Percentiles rank a stretch among this genome's conserved stretches.
Conservation (phyloP, 345 rosid species). For the Sisymbrium altissimum region DNA sequence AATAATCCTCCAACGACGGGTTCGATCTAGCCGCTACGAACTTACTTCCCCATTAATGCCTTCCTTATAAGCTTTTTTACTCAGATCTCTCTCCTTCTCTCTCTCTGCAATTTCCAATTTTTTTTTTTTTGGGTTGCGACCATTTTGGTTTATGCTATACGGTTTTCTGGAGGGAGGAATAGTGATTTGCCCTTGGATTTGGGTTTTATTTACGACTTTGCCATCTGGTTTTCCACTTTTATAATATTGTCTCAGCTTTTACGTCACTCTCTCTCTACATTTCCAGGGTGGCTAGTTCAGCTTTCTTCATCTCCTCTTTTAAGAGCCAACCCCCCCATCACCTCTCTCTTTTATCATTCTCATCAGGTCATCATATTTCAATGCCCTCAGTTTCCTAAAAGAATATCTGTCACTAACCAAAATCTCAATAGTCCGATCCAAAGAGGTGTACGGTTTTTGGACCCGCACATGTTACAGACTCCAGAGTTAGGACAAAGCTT, state of each 20-base stretch:
- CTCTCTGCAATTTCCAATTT: conserved; percentile 3
- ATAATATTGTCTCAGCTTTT: background rate
- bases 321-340: background rate
- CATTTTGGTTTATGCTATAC: background rate
- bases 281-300: conserved; percentile 24
- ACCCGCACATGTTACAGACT: background rate
- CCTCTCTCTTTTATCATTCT: background rate
- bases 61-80: conserved; percentile 23
- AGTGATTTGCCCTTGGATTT: conserved; percentile 10
- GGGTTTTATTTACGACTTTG: conserved; percentile 22
- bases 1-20: background rate
- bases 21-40: conserved; percentile 18
- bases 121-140: no score
- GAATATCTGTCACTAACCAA: background rate
- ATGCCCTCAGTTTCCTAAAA: background rate
- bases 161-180: background rate
- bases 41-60: conserved; percentile 25
- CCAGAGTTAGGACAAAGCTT: background rate
- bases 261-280: conserved; percentile 11
- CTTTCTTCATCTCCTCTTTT: background rate
- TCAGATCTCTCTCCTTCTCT: conserved; percentile 37
- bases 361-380: background rate
- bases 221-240: conserved; percentile 12
- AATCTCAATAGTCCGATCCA: background rate
- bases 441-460: background rate